These are phyloP conservation scores for Clavulina sp. DNA, from an alignment of 768 basidiomycete genomes.

Conservation along the genomic window DNA sequence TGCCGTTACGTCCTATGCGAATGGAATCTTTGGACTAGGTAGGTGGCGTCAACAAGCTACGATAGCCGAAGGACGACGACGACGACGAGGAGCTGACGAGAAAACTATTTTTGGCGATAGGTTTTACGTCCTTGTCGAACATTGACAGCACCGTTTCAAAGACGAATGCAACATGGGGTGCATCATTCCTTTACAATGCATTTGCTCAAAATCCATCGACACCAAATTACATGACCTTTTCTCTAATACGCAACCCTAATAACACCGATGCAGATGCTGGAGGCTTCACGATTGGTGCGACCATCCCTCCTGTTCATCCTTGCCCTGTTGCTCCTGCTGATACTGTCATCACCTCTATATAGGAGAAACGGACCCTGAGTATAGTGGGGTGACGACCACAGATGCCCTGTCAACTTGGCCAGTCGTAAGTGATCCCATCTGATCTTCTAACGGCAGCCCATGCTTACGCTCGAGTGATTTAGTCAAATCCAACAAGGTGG, in stretches of 20 bases:
- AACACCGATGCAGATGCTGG: slow-evolving; percentile 40
- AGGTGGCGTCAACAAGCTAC: not conserved
- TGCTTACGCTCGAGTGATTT: not conserved
- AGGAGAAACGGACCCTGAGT: slow-evolving; percentile 54
- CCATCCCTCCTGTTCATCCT: not conserved
- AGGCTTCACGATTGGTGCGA: slow-evolving; percentile 50
- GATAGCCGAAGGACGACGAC: not conserved
- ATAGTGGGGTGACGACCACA: slow-evolving; percentile 38
- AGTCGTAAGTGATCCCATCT: slow-evolving; percentile 13
- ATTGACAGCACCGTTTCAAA: slow-evolving; percentile 45
- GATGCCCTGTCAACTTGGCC: slow-evolving; percentile 61
- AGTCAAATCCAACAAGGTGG: slow-evolving; percentile 44
- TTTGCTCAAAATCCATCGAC: slow-evolving; percentile 49
- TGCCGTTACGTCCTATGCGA: slow-evolving; percentile 42
- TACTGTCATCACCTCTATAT: not conserved
- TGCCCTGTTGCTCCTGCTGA: not conserved
- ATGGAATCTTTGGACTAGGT: not conserved
- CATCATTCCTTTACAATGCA: slow-evolving; percentile 56
- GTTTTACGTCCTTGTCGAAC: slow-evolving; percentile 58
- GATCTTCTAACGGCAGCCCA: not conserved
- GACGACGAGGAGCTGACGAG: not conserved
- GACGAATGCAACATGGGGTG: slow-evolving; percentile 38
- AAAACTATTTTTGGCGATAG: slow-evolving; percentile 20
- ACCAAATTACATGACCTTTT: slow-evolving; percentile 69
- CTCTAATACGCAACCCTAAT: slow-evolving; percentile 44